Percentiles rank a stretch among this genome's conserved stretches.
These are phyloP conservation scores for Phytophthora sansomeana DNA, from an alignment of 352 stramenopile genomes.

Conservation along the genomic window DNA sequence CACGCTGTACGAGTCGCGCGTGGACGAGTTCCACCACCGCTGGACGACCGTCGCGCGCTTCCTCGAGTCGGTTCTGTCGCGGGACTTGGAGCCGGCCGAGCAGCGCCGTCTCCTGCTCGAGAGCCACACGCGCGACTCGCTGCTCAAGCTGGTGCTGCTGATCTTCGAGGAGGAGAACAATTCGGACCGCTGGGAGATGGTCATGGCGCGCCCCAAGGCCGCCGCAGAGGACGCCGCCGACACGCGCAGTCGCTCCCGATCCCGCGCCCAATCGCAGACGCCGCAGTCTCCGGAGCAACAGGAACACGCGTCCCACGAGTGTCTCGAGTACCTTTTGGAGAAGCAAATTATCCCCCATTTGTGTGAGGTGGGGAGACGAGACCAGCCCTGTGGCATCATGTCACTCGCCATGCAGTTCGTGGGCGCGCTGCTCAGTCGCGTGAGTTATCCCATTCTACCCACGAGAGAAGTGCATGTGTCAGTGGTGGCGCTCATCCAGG, in stretches of 20 bases:
- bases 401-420: slow-evolving; percentile 87
- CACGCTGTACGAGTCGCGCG: slow-evolving; percentile 83
- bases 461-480: slow-evolving; percentile 85
- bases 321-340: slow-evolving; percentile 86
- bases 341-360: slow-evolving; percentile 85
- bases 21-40: slow-evolving; percentile 88
- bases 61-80: slow-evolving; percentile 72
- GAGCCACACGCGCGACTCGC: slow-evolving; percentile 82
- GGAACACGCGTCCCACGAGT: slow-evolving; percentile 61
- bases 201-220: slow-evolving; percentile 44
- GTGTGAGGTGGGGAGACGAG: slow-evolving; percentile 73
- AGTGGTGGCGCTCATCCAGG: slow-evolving; percentile 82
- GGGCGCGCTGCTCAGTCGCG: slow-evolving; percentile 75
- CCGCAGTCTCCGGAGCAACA: slow-evolving; percentile 26
- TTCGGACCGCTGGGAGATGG: slow-evolving; percentile 73
- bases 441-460: slow-evolving; percentile 86
- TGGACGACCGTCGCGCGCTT: slow-evolving; percentile 84
- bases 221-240: slow-evolving; percentile 33
- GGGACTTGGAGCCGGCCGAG: slow-evolving; percentile 69
- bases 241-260: slow-evolving; percentile 15
- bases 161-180: slow-evolving; percentile 88
- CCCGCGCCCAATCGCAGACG: slow-evolving; percentile 30
- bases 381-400: slow-evolving; percentile 87
- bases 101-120: slow-evolving; percentile 82
- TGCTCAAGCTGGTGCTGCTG: slow-evolving; percentile 88